Percentiles rank a stretch among this genome's conserved stretches.
Conservation (phyloP, 2,329 filamentous ascomycete species). For the Fusarium brevicatenulatum region DNA sequence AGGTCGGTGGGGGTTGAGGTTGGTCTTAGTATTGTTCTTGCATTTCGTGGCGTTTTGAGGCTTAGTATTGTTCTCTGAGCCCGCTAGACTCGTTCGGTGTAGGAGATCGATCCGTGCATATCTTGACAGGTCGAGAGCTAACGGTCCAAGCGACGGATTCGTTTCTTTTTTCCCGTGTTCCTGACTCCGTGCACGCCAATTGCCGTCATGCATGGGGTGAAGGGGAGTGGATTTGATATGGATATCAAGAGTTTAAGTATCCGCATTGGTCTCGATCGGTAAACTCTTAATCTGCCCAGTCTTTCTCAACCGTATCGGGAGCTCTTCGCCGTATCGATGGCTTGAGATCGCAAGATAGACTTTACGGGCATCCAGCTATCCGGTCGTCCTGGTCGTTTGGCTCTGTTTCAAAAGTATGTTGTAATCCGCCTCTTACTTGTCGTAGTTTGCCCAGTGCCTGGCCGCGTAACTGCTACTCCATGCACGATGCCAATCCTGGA, state of each 20-base stretch:
- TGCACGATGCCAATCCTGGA: not conserved
- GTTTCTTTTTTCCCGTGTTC: slow-evolving; percentile 25
- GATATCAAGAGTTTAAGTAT: slow-evolving; percentile 1
- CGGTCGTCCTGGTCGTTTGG: slow-evolving; percentile 6
- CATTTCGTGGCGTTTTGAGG: slow-evolving; percentile 42
- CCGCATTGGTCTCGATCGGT: slow-evolving; percentile 20
- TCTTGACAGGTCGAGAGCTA: slow-evolving; percentile 33
- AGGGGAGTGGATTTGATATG: not conserved
- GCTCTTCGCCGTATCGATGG: not conserved
- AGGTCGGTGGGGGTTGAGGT: slow-evolving; percentile 20
- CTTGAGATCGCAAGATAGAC: slow-evolving; percentile 13
- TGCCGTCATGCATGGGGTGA: not conserved
- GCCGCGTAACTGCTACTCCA: not conserved
- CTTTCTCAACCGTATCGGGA: slow-evolving; percentile 1
- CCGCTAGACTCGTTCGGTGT: slow-evolving; percentile 12
- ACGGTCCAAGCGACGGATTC: slow-evolving; percentile 11
- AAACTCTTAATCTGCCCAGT: not conserved
- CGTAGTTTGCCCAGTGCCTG: slow-evolving; percentile 2
- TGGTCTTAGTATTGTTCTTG: slow-evolving; percentile 49
- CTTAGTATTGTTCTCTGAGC: slow-evolving; percentile 49
- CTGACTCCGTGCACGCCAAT: slow-evolving; percentile 26
- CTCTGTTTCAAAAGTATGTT: slow-evolving; percentile 15
- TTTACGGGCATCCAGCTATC: slow-evolving; percentile 15
- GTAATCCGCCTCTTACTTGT: slow-evolving; percentile 12
- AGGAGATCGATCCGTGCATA: slow-evolving; percentile 29